Base-by-base conservation (phyloP, 164 flowering plant species). In the Echeveria elegans region DNA sequence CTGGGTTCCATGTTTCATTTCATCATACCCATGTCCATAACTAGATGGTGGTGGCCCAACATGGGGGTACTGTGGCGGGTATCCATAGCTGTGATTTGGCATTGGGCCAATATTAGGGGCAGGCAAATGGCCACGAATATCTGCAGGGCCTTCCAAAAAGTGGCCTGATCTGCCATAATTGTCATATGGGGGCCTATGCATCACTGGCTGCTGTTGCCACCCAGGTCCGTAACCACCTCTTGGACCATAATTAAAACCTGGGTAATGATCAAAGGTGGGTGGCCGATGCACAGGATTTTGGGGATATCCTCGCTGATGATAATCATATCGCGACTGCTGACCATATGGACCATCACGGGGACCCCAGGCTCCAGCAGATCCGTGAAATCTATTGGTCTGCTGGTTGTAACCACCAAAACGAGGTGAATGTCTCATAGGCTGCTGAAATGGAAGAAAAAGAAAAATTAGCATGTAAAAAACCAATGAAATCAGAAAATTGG, bases 181-280 rank as follows among this genome's bases (percentile, higher is more conserved):
- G 24, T 53, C 60, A 53, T 53, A 53, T 53, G 83, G 76, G 37
- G 73, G 78, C 15, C 78, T 82, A 38, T 84, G 93, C 74, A 77
- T 63, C 2, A 45, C 43, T 65, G 87, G 87, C 72, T 94, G 85
- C 70, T 85, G 94, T 43, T 88, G 94, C 97, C 97, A 89, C 36
- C 88, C 82, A 53, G 83, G 71, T 65, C 83, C 85, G 62, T 50
- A 84, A 73, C 76, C 66, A 70, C 88, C 65, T 75, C 93, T 80
- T 43, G 91, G 88, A 68, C 77, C 77, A 68, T 70, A 73, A 26
- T 83, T 87, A 58, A 78, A 91, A 14, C 82, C 80, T 69, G 83
- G 87, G 73, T 92, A 87, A 32, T 82, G 75, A 68, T 92, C 84
- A 77, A 85, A 92, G 19, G 72, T 4, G 34, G 78, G 79, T 56